phyloP scores from a whole-genome alignment of 2,329 filamentous ascomycete species.

The Cyphellophora europaea region DNA sequence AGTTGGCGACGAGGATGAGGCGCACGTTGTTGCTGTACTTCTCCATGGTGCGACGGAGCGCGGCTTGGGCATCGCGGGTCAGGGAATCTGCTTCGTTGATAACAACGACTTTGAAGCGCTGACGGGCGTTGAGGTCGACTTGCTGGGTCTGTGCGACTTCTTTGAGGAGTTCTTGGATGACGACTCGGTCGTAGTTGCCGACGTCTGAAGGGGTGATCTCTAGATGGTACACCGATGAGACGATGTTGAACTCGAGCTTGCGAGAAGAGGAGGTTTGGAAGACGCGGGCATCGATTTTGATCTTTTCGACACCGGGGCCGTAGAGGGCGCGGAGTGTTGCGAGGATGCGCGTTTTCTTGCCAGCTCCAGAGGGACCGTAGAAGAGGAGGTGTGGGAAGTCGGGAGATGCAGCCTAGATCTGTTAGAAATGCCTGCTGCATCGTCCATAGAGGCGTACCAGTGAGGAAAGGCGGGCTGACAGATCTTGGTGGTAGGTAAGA shows the following conservation, averaged over 20 bases:
- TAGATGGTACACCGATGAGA: constrained; percentile 92
- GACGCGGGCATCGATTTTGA: constrained; percentile 95
- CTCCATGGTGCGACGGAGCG: constrained; percentile 92
- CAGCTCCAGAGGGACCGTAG: constrained; percentile 91
- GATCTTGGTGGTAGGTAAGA: constrained; percentile 78
- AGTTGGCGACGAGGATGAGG: constrained; percentile 86
- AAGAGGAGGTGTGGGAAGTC: constrained; percentile 97
- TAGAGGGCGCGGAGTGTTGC: constrained; percentile 93
- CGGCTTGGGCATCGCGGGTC: constrained; percentile 88
- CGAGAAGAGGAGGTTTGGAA: constrained; percentile 94
- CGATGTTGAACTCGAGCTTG: constrained; percentile 98
- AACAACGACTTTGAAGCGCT: constrained; percentile 96
- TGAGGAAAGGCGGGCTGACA: constrained; percentile 77
- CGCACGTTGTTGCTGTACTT: constrained; percentile 96
- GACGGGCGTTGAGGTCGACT: constrained; percentile 83
- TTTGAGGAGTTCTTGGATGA: constrained; percentile 90
- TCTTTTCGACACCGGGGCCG: constrained; percentile 96
- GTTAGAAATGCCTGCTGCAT: constrained; percentile 7
- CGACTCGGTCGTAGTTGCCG: constrained; percentile 90
- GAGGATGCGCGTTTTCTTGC: constrained; percentile 95
- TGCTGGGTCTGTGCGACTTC: constrained; percentile 98
- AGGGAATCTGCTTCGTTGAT: constrained; percentile 98
- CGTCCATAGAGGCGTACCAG: constrained; percentile 62
- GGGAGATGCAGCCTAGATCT: constrained; percentile 82
- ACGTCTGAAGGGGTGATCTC: constrained; percentile 98